Conservation (phyloP, 495 filamentous ascomycete species). For the Hypoxylon perforatum region DNA sequence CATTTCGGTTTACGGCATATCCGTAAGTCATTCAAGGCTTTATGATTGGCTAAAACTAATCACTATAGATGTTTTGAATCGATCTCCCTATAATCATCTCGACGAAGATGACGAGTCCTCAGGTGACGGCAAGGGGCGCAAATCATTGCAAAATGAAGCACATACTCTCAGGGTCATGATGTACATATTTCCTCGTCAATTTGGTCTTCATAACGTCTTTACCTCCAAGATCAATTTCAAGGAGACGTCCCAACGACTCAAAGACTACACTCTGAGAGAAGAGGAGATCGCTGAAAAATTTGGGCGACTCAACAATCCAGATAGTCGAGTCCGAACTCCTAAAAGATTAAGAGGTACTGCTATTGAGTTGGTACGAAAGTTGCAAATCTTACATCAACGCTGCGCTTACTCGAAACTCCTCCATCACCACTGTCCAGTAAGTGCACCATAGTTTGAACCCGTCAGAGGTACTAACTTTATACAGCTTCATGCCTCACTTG, state of each 20-base stretch:
- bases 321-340: constrained; percentile 64
- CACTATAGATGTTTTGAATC: constrained; percentile 82
- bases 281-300: constrained; percentile 73
- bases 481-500: constrained; percentile 36
- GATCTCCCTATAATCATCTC: constrained; percentile 61
- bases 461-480: constrained; percentile 7
- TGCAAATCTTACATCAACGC: constrained; percentile 76
- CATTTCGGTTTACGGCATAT: constrained; percentile 80
- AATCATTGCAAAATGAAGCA: constrained; percentile 49
- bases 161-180: constrained; percentile 82
- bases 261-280: constrained; percentile 85
- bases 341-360: constrained; percentile 77
- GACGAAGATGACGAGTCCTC: constrained; percentile 9
- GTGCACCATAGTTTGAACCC: neutral
- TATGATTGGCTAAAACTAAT: constrained; percentile 9
- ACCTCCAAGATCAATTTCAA: constrained; percentile 70
- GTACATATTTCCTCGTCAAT: constrained; percentile 94
- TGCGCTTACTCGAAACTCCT: constrained; percentile 83
- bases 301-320: constrained; percentile 33
- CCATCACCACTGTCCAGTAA: constrained; percentile 81
- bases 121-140: constrained; percentile 5
- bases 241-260: constrained; percentile 76
- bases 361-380: constrained; percentile 67
- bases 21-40: constrained; percentile 66
- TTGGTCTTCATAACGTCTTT: constrained; percentile 92